phyloP scores from a whole-genome alignment of 768 basidiomycete genomes.

The Russula vinacea region DNA sequence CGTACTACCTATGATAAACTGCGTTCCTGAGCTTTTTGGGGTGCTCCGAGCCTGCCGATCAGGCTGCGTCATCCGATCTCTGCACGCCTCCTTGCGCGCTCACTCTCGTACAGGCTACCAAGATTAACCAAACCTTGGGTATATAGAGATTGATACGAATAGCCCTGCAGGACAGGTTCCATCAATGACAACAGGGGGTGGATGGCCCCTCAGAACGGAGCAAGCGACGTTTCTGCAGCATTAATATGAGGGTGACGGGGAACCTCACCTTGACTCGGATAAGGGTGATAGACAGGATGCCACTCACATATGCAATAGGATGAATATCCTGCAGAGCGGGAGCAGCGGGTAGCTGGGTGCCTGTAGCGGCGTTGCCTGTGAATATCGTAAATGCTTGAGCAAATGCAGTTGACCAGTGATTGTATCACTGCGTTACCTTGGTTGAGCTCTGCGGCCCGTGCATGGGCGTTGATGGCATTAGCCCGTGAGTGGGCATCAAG shows the following conservation, averaged over 20 bases:
- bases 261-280: slow-evolving; percentile 54
- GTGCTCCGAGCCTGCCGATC: too few species aligned
- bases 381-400: slow-evolving; percentile 74
- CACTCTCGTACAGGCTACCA: too few species aligned
- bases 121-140: too few species aligned
- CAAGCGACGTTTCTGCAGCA: slow-evolving; percentile 53
- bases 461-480: slow-evolving; percentile 98
- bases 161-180: too few species aligned
- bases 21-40: too few species aligned
- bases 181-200: slow-evolving; percentile 79
- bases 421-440: slow-evolving; percentile 72
- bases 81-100: too few species aligned
- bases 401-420: slow-evolving; percentile 80
- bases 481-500: slow-evolving; percentile 98
- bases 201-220: slow-evolving; percentile 78
- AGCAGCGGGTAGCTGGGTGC: slow-evolving; percentile 74
- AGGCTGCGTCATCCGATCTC: too few species aligned
- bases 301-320: slow-evolving; percentile 87
- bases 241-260: slow-evolving; percentile 55
- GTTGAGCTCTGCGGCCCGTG: slow-evolving; percentile 93
- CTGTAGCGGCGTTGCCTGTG: slow-evolving; percentile 72
- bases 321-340: slow-evolving; percentile 95
- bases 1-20: too few species aligned
- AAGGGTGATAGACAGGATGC: slow-evolving; percentile 55
- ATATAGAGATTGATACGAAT: too few species aligned